Evolutionary conservation across 306 rosid genomes (phyloP), one percentile per base, ranked within the genome.

Genomic region (Quercus gilva): DNA sequence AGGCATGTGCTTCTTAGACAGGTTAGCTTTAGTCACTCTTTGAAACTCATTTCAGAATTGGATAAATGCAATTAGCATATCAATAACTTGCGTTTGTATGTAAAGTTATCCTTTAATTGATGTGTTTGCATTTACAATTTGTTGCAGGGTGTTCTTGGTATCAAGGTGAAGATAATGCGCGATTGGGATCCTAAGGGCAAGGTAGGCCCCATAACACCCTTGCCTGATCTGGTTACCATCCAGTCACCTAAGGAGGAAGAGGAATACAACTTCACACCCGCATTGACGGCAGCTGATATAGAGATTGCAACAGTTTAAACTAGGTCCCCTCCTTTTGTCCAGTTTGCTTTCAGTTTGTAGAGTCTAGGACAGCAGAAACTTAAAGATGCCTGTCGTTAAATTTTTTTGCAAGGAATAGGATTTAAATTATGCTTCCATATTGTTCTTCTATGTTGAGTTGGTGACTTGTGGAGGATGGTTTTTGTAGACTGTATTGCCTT

Each of bases 181-280:
- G 96, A 92, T 67, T 94, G 95, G 94, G 94, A 94, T 74, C 98
- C 92, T 31, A 86, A 88, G 67, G 90, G 94, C 19, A 91, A 94
- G 83, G 91, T 87, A 69, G 97, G 95, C 75, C 89, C 92, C 28
- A 84, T 75, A 41, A 88, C 91, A 23, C 95, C 95, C n/a, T 86
- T 86, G 35, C 96, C 92, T 1, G 96, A 90, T 89, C 11, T 85
- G 77, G 86, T 86, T 53, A 85, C 85, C n/a, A 84, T 87, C 67
- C 83, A 78, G 63, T 67, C 70, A 18, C 86, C 87, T n/a, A 64
- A 75, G 82, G 88, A 85, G 72, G 86, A 86, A 79, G 91, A 73
- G 20, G 87, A 84, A 3, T 80, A 77, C 77, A 21, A 12, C 2
- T 3, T 57, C 55, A 76, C 80, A 25, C 76, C 81, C 0, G 17